Conservation (phyloP, 768 basidiomycete genomes). For the Polyporus arcularius region DNA sequence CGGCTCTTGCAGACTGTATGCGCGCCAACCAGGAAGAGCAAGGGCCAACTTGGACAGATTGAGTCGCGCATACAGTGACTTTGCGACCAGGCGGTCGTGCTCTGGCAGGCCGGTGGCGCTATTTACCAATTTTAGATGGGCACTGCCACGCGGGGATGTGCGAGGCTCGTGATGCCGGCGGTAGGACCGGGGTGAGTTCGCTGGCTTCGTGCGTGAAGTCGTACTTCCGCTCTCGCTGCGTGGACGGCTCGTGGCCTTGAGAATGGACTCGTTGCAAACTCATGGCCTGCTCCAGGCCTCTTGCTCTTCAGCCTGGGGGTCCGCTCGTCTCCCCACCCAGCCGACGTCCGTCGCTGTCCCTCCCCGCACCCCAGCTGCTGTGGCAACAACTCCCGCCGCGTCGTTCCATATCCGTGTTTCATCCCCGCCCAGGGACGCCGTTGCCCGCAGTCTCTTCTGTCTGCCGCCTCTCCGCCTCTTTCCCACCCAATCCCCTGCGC, state of each 20-base stretch:
- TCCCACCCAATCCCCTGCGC: neutral
- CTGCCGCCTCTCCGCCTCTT: neutral
- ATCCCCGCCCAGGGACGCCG: slow-evolving; percentile 2
- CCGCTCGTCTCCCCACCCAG: neutral
- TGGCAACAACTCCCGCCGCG: neutral
- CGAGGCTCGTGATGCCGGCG: neutral
- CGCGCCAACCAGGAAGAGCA: no score
- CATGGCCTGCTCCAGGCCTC: slow-evolving; percentile 3
- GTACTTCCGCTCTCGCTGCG: neutral
- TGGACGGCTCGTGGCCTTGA: slow-evolving; percentile 11
- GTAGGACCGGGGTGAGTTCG: neutral
- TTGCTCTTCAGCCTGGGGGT: slow-evolving; percentile 3
- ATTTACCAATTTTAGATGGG: neutral
- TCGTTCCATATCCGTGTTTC: slow-evolving; percentile 16
- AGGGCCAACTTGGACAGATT: no score
- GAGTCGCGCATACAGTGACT: no score
- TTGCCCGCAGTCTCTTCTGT: neutral
- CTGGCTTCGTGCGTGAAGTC: neutral
- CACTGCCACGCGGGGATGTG: slow-evolving; percentile 9
- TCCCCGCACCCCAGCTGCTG: neutral
- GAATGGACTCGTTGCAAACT: slow-evolving; percentile 8
- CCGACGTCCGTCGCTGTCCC: neutral
- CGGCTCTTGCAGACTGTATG: no score
- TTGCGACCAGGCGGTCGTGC: no score
- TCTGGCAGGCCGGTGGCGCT: no score